These are phyloP conservation scores for Pythium dissotocum DNA, from an alignment of 352 stramenopile species.

Conservation along the genomic window DNA sequence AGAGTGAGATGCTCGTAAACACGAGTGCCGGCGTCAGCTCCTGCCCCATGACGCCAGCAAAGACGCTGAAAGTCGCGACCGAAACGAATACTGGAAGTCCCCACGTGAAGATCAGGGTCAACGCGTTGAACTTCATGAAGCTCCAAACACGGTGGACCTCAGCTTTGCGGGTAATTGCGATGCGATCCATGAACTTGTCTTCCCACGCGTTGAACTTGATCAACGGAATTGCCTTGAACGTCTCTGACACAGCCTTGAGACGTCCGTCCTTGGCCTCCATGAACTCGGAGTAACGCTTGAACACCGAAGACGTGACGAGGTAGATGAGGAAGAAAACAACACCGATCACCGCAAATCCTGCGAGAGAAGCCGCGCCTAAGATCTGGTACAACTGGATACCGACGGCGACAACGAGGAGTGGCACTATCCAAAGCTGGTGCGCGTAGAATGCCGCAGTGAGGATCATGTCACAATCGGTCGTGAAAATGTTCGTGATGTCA, in stretches of 20 bases:
- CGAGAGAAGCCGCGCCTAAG: conserved; percentile 42
- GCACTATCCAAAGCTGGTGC: conserved; percentile 70
- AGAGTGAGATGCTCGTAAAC: conserved; percentile 64
- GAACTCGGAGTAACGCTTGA: conserved; percentile 5
- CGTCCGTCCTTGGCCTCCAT: conserved; percentile 36
- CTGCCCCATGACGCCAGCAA: conserved; percentile 60
- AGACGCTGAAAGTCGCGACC: conserved; percentile 46
- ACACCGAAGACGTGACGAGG: conserved; percentile 34
- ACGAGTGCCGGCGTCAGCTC: conserved; percentile 78
- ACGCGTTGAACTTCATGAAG: conserved; percentile 9
- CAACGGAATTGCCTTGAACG: conserved; percentile 79
- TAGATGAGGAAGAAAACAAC: conserved; percentile 44
- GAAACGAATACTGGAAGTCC: conserved; percentile 50
- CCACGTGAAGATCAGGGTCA: conserved; percentile 10
- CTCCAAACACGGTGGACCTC: conserved; percentile 27
- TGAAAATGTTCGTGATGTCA: conserved; percentile 66
- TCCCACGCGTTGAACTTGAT: conserved; percentile 94
- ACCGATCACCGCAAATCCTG: conserved; percentile 48
- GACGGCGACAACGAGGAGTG: conserved; percentile 45
- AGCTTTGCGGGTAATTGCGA: conserved; percentile 26
- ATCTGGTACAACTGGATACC: conserved; percentile 42
- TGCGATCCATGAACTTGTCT: conserved; percentile 75
- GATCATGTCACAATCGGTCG: conserved; percentile 47
- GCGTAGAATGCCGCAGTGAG: conserved; percentile 40
- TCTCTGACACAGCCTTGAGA: conserved; percentile 45